phyloP scores from a whole-genome alignment of 169 alveolate species.

The Sarcocystis neurona region DNA sequence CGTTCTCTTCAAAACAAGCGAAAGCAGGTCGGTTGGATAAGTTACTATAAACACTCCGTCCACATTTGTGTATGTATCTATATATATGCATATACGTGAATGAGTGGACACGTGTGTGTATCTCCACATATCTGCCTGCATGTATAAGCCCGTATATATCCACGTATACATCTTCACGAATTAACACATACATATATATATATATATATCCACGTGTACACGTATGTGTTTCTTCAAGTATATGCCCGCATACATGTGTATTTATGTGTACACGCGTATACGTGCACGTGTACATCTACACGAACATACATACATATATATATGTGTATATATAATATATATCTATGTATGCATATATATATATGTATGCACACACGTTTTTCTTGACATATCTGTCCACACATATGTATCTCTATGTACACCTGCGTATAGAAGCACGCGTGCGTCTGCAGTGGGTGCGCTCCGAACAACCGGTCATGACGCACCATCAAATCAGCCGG shows the following conservation, averaged over 20 bases:
- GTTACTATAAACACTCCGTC: neutral
- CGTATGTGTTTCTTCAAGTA: no score
- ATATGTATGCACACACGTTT: neutral
- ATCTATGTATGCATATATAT: neutral
- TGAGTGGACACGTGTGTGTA: neutral
- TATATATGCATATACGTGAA: neutral
- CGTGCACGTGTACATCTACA: neutral
- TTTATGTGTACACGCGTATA: neutral
- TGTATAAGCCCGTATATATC: neutral
- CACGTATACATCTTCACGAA: neutral
- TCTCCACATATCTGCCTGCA: neutral
- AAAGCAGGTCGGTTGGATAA: neutral
- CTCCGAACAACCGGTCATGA: no score
- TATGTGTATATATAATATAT: neutral
- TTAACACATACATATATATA: neutral
- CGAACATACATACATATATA: neutral
- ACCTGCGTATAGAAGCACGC: no score
- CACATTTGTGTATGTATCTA: neutral
- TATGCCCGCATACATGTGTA: neutral
- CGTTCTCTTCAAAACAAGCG: neutral
- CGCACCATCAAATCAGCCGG: no score
- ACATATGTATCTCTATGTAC: no score
- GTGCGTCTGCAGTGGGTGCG: no score
- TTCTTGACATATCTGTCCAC: no score
- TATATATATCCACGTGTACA: neutral